A percentile compares a stretch with the other conserved stretches of the same genome.
These are phyloP conservation scores for Chionographis japonica DNA, from an alignment of 106 monocot species.

Conservation along the genomic window DNA sequence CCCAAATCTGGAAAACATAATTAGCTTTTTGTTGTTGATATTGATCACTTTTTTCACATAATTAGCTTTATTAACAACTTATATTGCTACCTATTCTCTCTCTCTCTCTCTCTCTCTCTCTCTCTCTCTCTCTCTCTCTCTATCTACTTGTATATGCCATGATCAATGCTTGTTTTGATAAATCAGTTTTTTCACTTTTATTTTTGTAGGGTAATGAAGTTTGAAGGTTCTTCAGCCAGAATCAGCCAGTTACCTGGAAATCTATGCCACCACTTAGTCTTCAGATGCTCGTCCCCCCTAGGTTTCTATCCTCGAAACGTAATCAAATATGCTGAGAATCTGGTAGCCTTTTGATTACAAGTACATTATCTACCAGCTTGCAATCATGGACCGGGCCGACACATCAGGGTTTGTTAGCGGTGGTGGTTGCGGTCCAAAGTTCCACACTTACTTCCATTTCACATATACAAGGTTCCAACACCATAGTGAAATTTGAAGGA, in stretches of 20 bases:
- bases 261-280: not conserved
- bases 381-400: constrained; percentile 81
- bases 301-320: constrained; percentile 7
- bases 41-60: too few species aligned
- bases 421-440: constrained; percentile 32
- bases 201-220: constrained; percentile 30
- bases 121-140: too few species aligned
- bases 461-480: constrained; percentile 15
- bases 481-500: constrained; percentile 1
- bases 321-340: constrained; percentile 7
- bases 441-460: constrained; percentile 42
- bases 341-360: constrained; percentile 1
- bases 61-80: too few species aligned
- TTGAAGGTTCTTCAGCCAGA: constrained; percentile 2
- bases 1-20: too few species aligned
- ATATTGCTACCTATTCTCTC: too few species aligned
- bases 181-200: not conserved
- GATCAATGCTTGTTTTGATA: not conserved
- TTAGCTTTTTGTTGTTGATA: too few species aligned
- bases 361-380: not conserved
- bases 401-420: constrained; percentile 94
- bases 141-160: not conserved
- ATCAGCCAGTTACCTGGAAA: not conserved
- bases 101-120: too few species aligned
- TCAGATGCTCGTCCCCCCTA: not conserved